These are phyloP conservation scores for Epichloe amarillans DNA, from an alignment of 2,329 filamentous ascomycete species.

Conservation along the genomic window DNA sequence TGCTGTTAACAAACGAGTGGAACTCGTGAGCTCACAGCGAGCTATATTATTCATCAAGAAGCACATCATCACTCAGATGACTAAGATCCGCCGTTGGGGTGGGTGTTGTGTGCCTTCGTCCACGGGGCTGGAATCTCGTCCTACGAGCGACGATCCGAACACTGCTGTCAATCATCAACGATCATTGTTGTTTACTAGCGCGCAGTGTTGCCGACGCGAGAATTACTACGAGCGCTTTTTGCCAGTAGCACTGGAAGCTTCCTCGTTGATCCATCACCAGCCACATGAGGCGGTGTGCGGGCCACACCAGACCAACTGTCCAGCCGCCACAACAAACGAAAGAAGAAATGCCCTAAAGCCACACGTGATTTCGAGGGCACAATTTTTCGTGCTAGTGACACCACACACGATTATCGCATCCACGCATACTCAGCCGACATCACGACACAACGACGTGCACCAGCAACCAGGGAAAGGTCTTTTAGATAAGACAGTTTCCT, in stretches of 20 bases:
- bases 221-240: neutral
- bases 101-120: neutral
- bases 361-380: constrained; percentile 26
- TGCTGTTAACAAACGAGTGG: too few species aligned
- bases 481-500: constrained; percentile 31
- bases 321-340: constrained; percentile 1
- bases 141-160: neutral
- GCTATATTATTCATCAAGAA: too few species aligned
- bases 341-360: constrained; percentile 16
- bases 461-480: constrained; percentile 29
- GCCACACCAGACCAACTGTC: neutral
- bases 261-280: neutral
- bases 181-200: too few species aligned
- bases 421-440: constrained; percentile 21
- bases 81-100: too few species aligned
- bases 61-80: too few species aligned
- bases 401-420: constrained; percentile 24
- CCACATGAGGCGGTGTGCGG: constrained; percentile 4
- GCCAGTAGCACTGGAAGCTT: neutral
- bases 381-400: constrained; percentile 19
- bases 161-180: neutral
- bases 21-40: too few species aligned
- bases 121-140: neutral
- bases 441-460: constrained; percentile 31
- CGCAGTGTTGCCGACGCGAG: neutral